phyloP scores from a whole-genome alignment of 1,139 yeast species.

The Meyerozyma athensensis region DNA sequence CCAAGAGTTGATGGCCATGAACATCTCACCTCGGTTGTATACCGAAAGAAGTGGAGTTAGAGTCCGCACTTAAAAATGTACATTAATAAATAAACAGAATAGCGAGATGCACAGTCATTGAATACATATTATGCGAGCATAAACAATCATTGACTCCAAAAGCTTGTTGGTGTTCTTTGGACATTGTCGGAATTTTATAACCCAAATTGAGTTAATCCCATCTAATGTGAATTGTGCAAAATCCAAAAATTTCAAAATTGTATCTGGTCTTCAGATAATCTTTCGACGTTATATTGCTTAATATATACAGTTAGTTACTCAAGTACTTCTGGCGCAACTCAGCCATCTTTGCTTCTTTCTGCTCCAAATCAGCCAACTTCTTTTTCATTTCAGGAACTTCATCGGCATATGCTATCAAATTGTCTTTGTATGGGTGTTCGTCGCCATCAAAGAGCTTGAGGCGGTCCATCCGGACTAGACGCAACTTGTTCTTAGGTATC shows the following conservation, averaged over 20 bases:
- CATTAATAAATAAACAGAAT: conserved; percentile 1
- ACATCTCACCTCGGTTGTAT: conserved; percentile 81
- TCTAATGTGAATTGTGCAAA: too few relatives aligned
- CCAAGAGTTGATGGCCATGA: conserved; percentile 99
- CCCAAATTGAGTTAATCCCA: too few relatives aligned
- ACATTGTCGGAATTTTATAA: too few relatives aligned
- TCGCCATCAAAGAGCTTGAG: conserved; percentile 85
- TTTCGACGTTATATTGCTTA: conserved; percentile 4
- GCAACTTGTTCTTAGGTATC: conserved; percentile 87
- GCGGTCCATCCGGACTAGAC: conserved; percentile 77
- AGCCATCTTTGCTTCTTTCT: conserved; percentile 28
- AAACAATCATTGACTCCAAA: too few relatives aligned
- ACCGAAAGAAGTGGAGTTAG: conserved; percentile 54
- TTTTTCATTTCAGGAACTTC: conserved; percentile 54
- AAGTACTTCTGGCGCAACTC: conserved; percentile 35
- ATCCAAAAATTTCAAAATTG: too few relatives aligned
- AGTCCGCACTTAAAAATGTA: conserved; percentile 22
- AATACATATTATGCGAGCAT: too few relatives aligned
- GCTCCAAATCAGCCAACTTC: conserved; percentile 36
- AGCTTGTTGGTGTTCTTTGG: too few relatives aligned
- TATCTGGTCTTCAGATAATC: neutral
- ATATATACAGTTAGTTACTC: conserved; percentile 17
- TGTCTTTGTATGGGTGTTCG: conserved; percentile 79
- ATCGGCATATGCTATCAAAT: conserved; percentile 82
- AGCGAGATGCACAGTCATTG: too few relatives aligned